Percentiles rank a stretch among this genome's conserved stretches.
phyloP scores from a whole-genome alignment of 2,329 filamentous ascomycete species.

The Colletotrichum cordylinicola region DNA sequence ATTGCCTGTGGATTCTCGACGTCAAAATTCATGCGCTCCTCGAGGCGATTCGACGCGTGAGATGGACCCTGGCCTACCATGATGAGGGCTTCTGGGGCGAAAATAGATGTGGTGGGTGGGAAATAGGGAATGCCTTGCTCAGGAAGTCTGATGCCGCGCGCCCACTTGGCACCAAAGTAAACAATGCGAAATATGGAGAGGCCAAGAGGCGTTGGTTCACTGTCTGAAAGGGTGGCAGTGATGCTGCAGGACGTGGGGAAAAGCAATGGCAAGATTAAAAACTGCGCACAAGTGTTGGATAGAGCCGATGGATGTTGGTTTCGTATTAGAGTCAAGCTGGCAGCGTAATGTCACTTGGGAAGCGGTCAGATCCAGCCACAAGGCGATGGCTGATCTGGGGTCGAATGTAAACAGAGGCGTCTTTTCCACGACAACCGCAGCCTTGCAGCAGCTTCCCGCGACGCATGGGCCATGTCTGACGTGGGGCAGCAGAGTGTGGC shows the following conservation, averaged over 20 bases:
- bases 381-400: not conserved
- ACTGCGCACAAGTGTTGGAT: not conserved
- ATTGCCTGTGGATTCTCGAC: slow-evolving; percentile 47
- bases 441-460: slow-evolving; percentile 24
- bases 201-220: not conserved
- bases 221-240: not conserved
- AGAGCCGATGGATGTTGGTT: not conserved
- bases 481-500: slow-evolving; percentile 17
- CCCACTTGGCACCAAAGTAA: slow-evolving; percentile 19
- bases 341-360: not conserved
- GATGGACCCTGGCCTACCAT: slow-evolving; percentile 20
- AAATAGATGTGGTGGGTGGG: not conserved
- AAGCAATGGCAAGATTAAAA: not conserved
- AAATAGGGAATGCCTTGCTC: slow-evolving; percentile 19
- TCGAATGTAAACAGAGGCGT: slow-evolving; percentile 21
- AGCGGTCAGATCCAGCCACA: not conserved
- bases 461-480: not conserved
- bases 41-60: slow-evolving; percentile 1
- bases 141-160: slow-evolving; percentile 11
- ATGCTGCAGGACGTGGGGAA: not conserved
- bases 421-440: slow-evolving; percentile 29
- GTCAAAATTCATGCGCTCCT: slow-evolving; percentile 20
- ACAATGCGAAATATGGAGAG: slow-evolving; percentile 21
- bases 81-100: not conserved
- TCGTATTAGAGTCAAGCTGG: not conserved